phyloP scores from a whole-genome alignment of 768 basidiomycete genomes.

The Psilocybe cubensis region DNA sequence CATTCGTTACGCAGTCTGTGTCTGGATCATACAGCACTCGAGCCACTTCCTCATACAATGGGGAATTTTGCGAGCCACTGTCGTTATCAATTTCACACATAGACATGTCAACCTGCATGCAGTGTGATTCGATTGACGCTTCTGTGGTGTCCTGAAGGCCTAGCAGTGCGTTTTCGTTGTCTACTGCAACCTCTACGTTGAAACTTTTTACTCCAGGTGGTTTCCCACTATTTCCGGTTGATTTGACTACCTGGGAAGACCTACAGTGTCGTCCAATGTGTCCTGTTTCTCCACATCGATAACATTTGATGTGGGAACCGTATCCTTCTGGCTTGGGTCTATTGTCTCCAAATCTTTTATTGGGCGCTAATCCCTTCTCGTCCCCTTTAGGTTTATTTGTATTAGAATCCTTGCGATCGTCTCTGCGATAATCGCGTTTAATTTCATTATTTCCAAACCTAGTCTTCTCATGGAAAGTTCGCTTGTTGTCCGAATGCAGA shows the following conservation, averaged over 20 bases:
- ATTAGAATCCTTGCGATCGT: no score
- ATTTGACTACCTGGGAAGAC: background rate
- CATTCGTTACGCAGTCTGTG: background rate
- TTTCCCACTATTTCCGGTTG: background rate
- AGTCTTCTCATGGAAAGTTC: no score
- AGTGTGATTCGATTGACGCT: background rate
- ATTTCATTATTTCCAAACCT: no score
- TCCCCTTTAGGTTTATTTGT: no score
- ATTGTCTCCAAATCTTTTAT: no score
- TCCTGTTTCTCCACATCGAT: background rate
- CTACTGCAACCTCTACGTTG: background rate
- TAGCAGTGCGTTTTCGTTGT: background rate
- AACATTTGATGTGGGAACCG: background rate
- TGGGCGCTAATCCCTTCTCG: no score
- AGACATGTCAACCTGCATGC: background rate
- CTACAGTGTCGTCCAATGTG: background rate
- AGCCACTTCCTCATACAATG: background rate
- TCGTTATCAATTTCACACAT: no score
- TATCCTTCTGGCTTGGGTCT: background rate
- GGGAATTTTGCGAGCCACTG: no score
- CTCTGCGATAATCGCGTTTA: no score
- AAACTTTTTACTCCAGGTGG: background rate
- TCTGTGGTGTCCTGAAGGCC: background rate
- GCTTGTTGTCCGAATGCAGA: no score
- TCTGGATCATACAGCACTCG: background rate